Base-by-base conservation (phyloP, 495 filamentous ascomycete species). In the Aspergillus avenaceus region DNA sequence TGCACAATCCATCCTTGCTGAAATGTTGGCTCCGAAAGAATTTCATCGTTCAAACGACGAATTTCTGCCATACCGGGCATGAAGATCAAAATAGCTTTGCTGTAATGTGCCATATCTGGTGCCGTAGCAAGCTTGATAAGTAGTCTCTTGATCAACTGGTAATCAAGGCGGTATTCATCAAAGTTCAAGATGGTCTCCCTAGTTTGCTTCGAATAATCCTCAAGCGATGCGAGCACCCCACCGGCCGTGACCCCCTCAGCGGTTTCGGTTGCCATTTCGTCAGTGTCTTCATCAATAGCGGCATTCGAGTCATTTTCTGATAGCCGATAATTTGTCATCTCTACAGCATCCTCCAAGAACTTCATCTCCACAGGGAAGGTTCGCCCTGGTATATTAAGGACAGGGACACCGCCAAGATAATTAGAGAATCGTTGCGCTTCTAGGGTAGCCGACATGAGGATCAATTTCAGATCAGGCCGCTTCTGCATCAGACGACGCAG, bases 361-460 rank as follows among this genome's bases (percentile, higher is more conserved):
- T 83, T 86, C 22, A 87, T 85, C 54, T 85, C 75, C 24, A 98
- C 93, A 0, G 93, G 93, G 66, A 92, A 97, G 0, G 93, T 96
- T 21, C 92, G 84, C 1, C 93, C 93, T 13, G 93, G 93, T 16
- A 97, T 88, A 25, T 84, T 89, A 38, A 98, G 63, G 19, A 96
- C 80, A 0, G 93, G 91, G 5, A 92, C 92, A 16, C 83, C 83
- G 19, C 82, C 80, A 0, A 98, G 75, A 56, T 98, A 98, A 2
- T 79, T 82, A 0, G 93, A 96, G 63, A 98, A 95, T 13, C 83
- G 83, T 50, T 92, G 84, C 6, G 93, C 89, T 64, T 98, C 88
- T 8, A 97, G 85, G 3, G 93, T 98, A 5, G 93, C 93, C 44
- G 91, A 96, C 93, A 97, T 98, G 22, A 98, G 78, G 25, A 98